Conservation (phyloP, 495 filamentous ascomycete species). For the Xylaria venustula region DNA sequence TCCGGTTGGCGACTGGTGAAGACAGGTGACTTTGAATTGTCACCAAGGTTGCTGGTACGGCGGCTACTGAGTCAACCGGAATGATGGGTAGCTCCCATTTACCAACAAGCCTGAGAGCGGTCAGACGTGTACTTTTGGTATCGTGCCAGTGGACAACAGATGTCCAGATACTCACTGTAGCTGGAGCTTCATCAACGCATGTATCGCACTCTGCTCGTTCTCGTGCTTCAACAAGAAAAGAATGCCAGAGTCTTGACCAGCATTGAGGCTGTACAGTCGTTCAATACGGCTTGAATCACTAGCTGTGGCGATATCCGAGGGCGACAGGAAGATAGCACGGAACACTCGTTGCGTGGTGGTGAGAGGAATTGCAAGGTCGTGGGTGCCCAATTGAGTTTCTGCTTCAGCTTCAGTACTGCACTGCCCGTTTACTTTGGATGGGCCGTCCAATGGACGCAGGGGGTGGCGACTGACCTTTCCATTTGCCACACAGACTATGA, state of each 20-base stretch:
- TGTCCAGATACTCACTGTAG: slow-evolving; percentile 29
- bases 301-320: slow-evolving; percentile 38
- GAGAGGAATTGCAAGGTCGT: slow-evolving; percentile 54
- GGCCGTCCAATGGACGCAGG: not conserved
- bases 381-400: slow-evolving; percentile 52
- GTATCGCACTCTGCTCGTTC: slow-evolving; percentile 28
- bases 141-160: not conserved
- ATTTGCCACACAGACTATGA: slow-evolving; percentile 27
- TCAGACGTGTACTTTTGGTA: slow-evolving; percentile 11
- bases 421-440: not conserved
- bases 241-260: slow-evolving; percentile 46
- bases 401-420: slow-evolving; percentile 2
- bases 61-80: slow-evolving; percentile 28
- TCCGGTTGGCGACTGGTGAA: slow-evolving; percentile 7
- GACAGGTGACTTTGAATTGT: slow-evolving; percentile 27
- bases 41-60: slow-evolving; percentile 26
- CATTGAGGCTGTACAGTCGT: slow-evolving; percentile 44
- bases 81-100: slow-evolving; percentile 34
- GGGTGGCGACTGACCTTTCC: slow-evolving; percentile 45
- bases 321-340: slow-evolving; percentile 54
- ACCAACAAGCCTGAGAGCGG: slow-evolving; percentile 18
- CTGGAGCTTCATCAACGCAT: slow-evolving; percentile 44
- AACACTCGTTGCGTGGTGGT: slow-evolving; percentile 28
- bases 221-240: slow-evolving; percentile 49
- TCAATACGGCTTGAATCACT: slow-evolving; percentile 42